Base-by-base conservation (phyloP, 176 grass and related monocot species). In the Raddia distichophylla region DNA sequence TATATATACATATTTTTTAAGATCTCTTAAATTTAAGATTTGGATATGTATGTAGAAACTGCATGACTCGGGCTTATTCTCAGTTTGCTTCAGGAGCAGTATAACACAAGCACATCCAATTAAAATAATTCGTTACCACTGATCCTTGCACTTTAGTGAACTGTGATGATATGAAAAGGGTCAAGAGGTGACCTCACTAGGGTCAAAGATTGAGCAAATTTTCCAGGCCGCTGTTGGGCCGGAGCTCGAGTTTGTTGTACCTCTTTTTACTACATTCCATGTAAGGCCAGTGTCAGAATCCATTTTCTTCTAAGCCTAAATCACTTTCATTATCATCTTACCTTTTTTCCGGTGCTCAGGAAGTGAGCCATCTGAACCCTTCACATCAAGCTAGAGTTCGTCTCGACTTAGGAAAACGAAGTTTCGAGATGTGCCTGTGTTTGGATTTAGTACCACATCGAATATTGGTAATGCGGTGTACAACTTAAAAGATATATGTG, bases 281-380 rank as follows among this genome's bases (percentile, higher is more conserved):
- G 37, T 42, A 75, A 20, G 37, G 54, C 17, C 73, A 22, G 54
- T 22, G 73, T 50, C 55, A 58, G 35, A 75, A 35, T 75, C 73
- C 54, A 75, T 59, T 59, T 60, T 75, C 54, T 75, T 59, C 11
- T 42, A 33, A 74, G 16, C 50, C 53, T 27, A 74, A 14, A 34
- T 75, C 18, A 59, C 34, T 10, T 44, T 75, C 71, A 1, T 9
- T 56, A 17, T 42, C 51, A 15, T 20, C 18, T 8, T n/a, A 19
- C 17, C 10, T 59, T 75, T 43, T 58, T 44, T 42, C 55, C 11
- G 22, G 73, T 75, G 54, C 37, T 45, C 15, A 40, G 16, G 54
- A 75, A 75, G 68, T 63, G 68, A 61, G 42, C 67, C 54, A 14
- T 81, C 67, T 16, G 37, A 71, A 47, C 58, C 40, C 22, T 71